phyloP scores from a whole-genome alignment of 2,329 filamentous ascomycete species.

The Shiraia bambusicola region DNA sequence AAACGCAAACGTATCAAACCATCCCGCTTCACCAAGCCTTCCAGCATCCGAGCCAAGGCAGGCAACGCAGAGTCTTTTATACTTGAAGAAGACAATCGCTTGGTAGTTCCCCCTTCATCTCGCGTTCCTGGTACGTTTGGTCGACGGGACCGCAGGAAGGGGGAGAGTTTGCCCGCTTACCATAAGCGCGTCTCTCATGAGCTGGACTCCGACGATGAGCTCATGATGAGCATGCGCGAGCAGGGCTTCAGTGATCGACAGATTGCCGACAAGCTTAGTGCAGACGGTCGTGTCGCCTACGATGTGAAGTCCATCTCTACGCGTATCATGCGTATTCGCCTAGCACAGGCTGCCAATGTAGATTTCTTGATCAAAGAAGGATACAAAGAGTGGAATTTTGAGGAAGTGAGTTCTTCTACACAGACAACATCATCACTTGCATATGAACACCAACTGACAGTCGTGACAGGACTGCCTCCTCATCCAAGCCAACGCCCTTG shows the following conservation, averaged over 20 bases:
- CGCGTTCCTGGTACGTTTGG: conserved; percentile 27
- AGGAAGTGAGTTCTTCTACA: conserved; percentile 45
- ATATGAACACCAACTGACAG: conserved; percentile 3
- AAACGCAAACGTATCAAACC: conserved; percentile 21
- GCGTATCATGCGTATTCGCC: conserved; percentile 50
- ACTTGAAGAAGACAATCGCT: conserved; percentile 19
- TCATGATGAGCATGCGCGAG: conserved; percentile 49
- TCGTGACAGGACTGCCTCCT: conserved; percentile 49
- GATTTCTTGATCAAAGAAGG: conserved; percentile 51
- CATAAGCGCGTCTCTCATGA: conserved; percentile 47
- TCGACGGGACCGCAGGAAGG: conserved; percentile 23
- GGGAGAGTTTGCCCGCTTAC: conserved; percentile 43
- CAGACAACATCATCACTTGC: neutral
- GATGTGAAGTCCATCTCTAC: conserved; percentile 51
- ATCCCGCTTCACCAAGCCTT: conserved; percentile 9
- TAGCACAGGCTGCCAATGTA: conserved; percentile 45
- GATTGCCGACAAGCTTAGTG: conserved; percentile 46
- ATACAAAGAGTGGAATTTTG: conserved; percentile 52
- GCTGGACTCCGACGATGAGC: conserved; percentile 52
- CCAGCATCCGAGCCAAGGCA: conserved; percentile 11
- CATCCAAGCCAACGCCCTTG: conserved; percentile 42
- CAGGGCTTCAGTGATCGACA: conserved; percentile 48
- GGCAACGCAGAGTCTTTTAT: conserved; percentile 23
- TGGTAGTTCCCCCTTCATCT: conserved; percentile 9
- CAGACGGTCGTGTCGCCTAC: conserved; percentile 48